Percentiles rank a stretch among this genome's conserved stretches.
Conservation (phyloP, 2,329 filamentous ascomycete species). For the Penicillium corylophilum region DNA sequence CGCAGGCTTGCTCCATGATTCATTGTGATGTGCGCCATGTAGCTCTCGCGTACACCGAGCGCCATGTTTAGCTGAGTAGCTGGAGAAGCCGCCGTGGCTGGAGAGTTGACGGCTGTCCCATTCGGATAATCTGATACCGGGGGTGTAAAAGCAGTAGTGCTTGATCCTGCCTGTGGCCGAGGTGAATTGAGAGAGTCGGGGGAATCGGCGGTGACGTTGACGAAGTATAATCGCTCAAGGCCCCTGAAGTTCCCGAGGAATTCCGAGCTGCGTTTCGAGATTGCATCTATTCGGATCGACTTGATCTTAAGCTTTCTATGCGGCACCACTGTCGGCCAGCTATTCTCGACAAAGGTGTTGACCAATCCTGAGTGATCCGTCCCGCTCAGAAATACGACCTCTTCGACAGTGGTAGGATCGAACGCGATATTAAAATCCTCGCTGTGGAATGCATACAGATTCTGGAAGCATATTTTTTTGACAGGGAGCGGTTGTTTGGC, state of each 20-base stretch:
- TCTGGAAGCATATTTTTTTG: conserved; percentile 55
- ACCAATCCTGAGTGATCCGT: conserved; percentile 41
- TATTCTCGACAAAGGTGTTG: conserved; percentile 56
- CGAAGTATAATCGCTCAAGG: conserved; percentile 54
- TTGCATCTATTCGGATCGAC: conserved; percentile 49
- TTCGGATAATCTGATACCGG: conserved; percentile 23
- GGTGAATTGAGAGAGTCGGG: conserved; percentile 34
- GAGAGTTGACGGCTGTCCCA: conserved; percentile 22
- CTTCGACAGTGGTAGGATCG: conserved; percentile 43
- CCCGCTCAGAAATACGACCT: conserved; percentile 56
- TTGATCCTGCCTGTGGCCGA: conserved; percentile 20
- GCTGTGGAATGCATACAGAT: conserved; percentile 56
- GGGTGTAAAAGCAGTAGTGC: conserved; percentile 29
- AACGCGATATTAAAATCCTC: conserved; percentile 48
- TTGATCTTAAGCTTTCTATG: conserved; percentile 43
- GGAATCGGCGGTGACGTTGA: conserved; percentile 40
- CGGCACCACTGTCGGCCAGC: conserved; percentile 47
- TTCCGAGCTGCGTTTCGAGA: conserved; percentile 46
- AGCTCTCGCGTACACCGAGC: conserved; percentile 43
- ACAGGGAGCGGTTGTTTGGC: conserved; percentile 49
- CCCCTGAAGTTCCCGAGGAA: conserved; percentile 45
- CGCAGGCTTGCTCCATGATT: conserved; percentile 54
- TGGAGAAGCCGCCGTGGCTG: conserved; percentile 23
- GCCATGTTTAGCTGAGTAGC: conserved; percentile 26
- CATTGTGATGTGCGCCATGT: conserved; percentile 52